phyloP scores from a whole-genome alignment of 179 eudicot genomes.

The Spinacia oleracea region DNA sequence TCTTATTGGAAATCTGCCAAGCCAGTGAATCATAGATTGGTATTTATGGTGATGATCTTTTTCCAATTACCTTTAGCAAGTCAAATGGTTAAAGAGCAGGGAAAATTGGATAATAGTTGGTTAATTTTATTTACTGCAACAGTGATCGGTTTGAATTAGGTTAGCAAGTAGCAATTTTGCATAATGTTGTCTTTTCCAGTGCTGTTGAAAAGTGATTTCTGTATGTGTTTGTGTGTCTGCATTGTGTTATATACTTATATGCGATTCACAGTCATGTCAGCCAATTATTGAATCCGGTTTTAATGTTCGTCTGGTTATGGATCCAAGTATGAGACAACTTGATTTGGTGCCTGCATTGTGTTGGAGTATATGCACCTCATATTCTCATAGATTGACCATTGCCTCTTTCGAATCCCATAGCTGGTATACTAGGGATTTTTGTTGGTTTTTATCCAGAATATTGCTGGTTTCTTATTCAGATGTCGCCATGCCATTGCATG shows the following conservation, averaged over 20 bases:
- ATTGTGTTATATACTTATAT: slow-evolving; percentile 6
- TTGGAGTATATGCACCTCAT: slow-evolving; percentile 9
- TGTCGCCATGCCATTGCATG: slow-evolving; percentile 5
- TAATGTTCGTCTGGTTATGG: not conserved
- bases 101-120: not conserved
- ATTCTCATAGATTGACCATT: too few species aligned
- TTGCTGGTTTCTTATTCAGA: slow-evolving; percentile 6
- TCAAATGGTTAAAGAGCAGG: not conserved
- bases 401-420: too few species aligned
- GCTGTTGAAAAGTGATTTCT: not conserved
- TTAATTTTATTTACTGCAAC: slow-evolving; percentile 10
- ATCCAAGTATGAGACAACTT: not conserved
- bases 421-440: not conserved
- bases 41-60: slow-evolving; percentile 6
- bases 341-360: not conserved
- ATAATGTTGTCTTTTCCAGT: not conserved
- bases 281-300: not conserved
- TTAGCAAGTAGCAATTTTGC: not conserved
- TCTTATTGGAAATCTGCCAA: not conserved
- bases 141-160: not conserved
- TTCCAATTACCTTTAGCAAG: not conserved
- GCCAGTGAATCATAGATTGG: not conserved
- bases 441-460: not conserved
- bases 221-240: slow-evolving; percentile 6
- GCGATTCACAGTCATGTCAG: not conserved